Conservation (phyloP, 371 early-diverging fungal genomes). For the Haplosporangium sp. region DNA sequence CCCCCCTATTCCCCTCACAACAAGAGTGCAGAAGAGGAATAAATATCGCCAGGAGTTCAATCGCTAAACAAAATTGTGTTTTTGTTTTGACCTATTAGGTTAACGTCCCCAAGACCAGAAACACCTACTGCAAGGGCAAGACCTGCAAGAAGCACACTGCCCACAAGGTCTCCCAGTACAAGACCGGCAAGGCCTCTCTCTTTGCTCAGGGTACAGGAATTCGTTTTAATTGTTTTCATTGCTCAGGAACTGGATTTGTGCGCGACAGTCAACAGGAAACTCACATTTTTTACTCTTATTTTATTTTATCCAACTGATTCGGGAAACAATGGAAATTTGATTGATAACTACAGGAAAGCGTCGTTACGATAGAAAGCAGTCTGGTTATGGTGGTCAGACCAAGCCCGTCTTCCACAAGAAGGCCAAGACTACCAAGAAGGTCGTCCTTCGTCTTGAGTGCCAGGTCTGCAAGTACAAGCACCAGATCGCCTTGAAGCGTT, state of each 20-base stretch:
- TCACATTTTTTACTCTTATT: slow-evolving; percentile 3
- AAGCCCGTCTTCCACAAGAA: slow-evolving; percentile 97
- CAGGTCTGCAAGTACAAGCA: slow-evolving; percentile 97
- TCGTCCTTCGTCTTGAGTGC: slow-evolving; percentile 99
- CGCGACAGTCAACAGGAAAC: background rate
- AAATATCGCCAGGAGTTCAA: background rate
- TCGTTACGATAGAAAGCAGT: slow-evolving; percentile 92
- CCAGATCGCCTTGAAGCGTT: slow-evolving; percentile 96
- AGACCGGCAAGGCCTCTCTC: slow-evolving; percentile 98
- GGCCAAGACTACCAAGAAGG: slow-evolving; percentile 99
- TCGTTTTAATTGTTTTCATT: slow-evolving; percentile 51
- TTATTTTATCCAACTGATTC: background rate
- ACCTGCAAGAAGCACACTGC: slow-evolving; percentile 98
- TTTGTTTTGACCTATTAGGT: slow-evolving; percentile 3
- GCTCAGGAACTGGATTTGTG: slow-evolving; percentile 22
- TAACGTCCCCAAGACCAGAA: slow-evolving; percentile 63
- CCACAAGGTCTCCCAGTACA: slow-evolving; percentile 99
- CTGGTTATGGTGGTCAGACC: slow-evolving; percentile 99
- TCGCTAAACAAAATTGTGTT: background rate
- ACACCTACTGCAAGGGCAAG: slow-evolving; percentile 92
- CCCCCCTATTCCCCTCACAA: background rate
- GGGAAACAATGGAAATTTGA: background rate
- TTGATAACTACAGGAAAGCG: slow-evolving; percentile 70
- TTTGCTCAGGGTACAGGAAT: slow-evolving; percentile 91
- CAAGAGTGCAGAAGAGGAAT: background rate